Base-by-base conservation (phyloP, 768 basidiomycete species). In the Suillus americanus region DNA sequence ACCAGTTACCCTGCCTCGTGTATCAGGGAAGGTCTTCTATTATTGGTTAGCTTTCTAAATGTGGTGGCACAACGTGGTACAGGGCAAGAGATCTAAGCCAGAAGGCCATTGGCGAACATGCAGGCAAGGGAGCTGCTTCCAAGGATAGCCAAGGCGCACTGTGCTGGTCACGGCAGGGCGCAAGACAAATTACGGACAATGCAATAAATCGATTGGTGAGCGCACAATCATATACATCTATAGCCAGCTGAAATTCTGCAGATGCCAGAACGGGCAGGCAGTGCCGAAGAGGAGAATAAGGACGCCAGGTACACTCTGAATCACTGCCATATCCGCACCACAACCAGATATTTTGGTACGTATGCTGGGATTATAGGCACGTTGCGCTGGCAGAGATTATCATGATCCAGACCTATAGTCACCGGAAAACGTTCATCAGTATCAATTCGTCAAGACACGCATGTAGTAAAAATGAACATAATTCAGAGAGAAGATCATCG, bases 401-500 rank as follows among this genome's bases (percentile, higher is more conserved):
- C 37, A 51, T 30, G 28, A 41, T 62, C 61, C 55, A 35, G 51
- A 46, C 4, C 38, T 43, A 60, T 54, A 56, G 37, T 43, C 61
- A n/a, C 38, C 13, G 48, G 37, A n/a, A 28, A 30, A 18, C 12
- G 57, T 20, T 60, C 62, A 20, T 59, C 45, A 54, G 60, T 13
- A 56, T 33, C 23, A 53, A 57, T 25, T 16, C 8, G 66, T 74
- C 68, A 75, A 56, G 48, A 62, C 28, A 60, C 41, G 55, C 1
- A 53, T 37, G 37, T 2, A 41, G 43, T 51, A 20, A n/a, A n/a
- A n/a, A 46, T 53, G 5, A 61, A 55, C 28, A 25, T 64, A 13
- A 38, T 62, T 76, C 75, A 77, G 76, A 77, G 76, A 76, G 75
- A 76, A 76, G 75, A 76, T 76, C 25, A 62, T 7, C 5, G 14